Evolutionary conservation across 345 rosid genomes (phyloP), one percentile per base, ranked within the genome.

Genomic region (Turnera subulata): DNA sequence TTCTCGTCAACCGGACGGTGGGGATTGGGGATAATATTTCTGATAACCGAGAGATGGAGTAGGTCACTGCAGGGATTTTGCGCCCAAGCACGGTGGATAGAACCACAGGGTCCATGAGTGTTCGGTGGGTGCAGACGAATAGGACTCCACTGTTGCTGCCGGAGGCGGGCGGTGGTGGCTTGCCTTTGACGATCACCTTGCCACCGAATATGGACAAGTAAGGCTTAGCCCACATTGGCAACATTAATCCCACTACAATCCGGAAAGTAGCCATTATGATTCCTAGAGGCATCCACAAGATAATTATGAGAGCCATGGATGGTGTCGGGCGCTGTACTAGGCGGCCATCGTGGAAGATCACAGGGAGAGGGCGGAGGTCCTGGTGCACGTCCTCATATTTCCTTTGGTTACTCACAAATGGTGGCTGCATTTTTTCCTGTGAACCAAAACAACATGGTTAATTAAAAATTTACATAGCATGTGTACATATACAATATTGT

Each of bases 321-420:
- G 96, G 85, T 6, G 89, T 84, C 1, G 98, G 96, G 0, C 84
- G 90, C 66, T 82, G 86, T 38, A 86, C 90, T 0, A 92, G 84
- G 62, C 98, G 88, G 52, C 98, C 96, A 37, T 88, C 96, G 53
- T 92, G 98, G 72, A 92, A 92, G 59, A 92, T 83, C 29, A 92
- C 96, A 6, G 96, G 96, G 40, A 61, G 48, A 1, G 92, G 96
- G 42, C 76, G 92, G 37, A 70, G 64, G 29, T 66, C n/a, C n/a
- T n/a, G n/a, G n/a, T n/a, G 73, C 42, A 68, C 55, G 50, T 50
- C 53, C 45, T 61, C 71, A 0, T 63, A 46, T 24, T 45, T 61
- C 47, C 61, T 66, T 26, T 62, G 50, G 17, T 49, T 19, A 50
- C 62, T 47, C 25, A 72, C 10, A 26, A 73, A 70, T 4, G 95